Evolutionary conservation across 768 basidiomycete genomes (phyloP).

Genomic region (Suillus spraguei): DNA sequence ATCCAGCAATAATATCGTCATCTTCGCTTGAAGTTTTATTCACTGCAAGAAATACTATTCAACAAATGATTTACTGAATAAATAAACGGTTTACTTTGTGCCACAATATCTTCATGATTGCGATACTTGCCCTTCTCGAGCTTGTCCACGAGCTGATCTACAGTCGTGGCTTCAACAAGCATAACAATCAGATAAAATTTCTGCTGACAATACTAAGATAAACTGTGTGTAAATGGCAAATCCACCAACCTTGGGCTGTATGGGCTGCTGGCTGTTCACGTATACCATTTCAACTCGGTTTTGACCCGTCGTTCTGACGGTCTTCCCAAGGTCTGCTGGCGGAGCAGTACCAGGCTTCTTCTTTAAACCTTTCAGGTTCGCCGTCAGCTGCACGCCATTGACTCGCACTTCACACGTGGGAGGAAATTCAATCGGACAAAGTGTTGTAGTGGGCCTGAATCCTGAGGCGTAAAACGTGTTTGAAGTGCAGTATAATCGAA

Average conservation of each 20-base stretch:
- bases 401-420: constrained; percentile 90
- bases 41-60: constrained; percentile 45
- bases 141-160: constrained; percentile 68
- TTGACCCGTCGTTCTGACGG: constrained; percentile 40
- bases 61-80: neutral
- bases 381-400: constrained; percentile 66
- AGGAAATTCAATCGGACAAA: constrained; percentile 88
- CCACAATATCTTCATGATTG: constrained; percentile 62
- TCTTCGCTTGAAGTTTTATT: constrained; percentile 62
- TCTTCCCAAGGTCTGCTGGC: constrained; percentile 69
- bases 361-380: constrained; percentile 89
- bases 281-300: constrained; percentile 89
- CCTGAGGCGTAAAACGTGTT: constrained; percentile 66
- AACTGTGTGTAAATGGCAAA: constrained; percentile 1
- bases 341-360: constrained; percentile 94
- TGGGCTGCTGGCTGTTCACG: constrained; percentile 84
- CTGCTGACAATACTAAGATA: constrained; percentile 41
- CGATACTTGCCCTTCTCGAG: constrained; percentile 70
- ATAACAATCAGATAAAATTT: constrained; percentile 87
- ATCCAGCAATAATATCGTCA: constrained; percentile 90
- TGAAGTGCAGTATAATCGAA: constrained; percentile 89
- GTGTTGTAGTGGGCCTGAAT: constrained; percentile 52
- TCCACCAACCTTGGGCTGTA: constrained; percentile 63
- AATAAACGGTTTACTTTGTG: constrained; percentile 56
- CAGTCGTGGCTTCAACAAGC: constrained; percentile 77